A percentile compares a stretch with the other conserved stretches of the same genome.
These are phyloP conservation scores for Breynia disticha DNA, from an alignment of 441 rosid species.

Conservation along the genomic window DNA sequence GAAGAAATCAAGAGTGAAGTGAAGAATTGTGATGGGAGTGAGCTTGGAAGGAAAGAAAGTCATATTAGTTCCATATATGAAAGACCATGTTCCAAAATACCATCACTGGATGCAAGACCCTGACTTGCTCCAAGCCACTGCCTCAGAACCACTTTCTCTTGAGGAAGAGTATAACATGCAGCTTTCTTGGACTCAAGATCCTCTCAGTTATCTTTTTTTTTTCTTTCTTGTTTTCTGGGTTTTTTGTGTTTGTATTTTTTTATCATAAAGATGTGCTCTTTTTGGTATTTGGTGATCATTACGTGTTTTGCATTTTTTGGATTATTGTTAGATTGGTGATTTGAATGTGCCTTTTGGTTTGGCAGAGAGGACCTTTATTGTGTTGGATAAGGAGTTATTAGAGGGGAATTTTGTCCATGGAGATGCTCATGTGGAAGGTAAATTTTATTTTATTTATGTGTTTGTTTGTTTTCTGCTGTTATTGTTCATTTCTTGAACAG, in stretches of 20 bases:
- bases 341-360: conserved; percentile 9
- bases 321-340: conserved; percentile 5
- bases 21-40: conserved; percentile 23
- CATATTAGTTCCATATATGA: conserved; percentile 71
- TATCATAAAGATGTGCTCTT: background rate
- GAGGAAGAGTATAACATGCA: conserved; percentile 79
- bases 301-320: background rate
- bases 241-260: background rate
- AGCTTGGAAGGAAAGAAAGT: conserved; percentile 74
- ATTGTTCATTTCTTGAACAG: background rate
- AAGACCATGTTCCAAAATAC: conserved; percentile 67
- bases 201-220: conserved; percentile 44
- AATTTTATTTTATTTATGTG: background rate
- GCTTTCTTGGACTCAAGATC: conserved; percentile 81
- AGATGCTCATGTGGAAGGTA: conserved; percentile 67
- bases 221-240: conserved; percentile 1
- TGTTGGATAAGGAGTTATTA: conserved; percentile 59
- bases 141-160: conserved; percentile 82
- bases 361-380: conserved; percentile 83
- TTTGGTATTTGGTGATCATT: background rate
- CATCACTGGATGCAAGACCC: conserved; percentile 93
- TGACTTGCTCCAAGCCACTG: conserved; percentile 69
- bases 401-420: conserved; percentile 50
- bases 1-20: background rate
- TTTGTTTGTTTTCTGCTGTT: background rate